phyloP scores from a whole-genome alignment of 306 rosid genomes.

The Cucurbita maxima region DNA sequence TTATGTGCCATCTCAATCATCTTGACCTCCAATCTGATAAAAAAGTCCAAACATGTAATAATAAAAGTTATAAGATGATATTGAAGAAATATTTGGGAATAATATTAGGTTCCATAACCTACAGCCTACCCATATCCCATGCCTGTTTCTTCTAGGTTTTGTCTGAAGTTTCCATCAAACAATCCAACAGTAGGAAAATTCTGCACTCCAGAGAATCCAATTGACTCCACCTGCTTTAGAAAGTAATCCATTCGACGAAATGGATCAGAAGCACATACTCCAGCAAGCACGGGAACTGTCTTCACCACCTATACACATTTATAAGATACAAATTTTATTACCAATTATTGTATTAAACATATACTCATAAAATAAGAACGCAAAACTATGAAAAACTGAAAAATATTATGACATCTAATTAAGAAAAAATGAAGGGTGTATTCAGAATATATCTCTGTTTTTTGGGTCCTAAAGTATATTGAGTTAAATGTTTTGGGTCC shows the following conservation, averaged over 20 bases:
- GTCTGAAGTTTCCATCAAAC: slow-evolving; percentile 82
- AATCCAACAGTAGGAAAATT: slow-evolving; percentile 95
- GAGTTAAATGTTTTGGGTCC: background rate
- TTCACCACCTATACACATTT: slow-evolving; percentile 48
- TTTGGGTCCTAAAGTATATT: background rate
- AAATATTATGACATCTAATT: background rate
- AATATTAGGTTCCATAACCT: slow-evolving; percentile 4
- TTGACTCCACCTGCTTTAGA: slow-evolving; percentile 74
- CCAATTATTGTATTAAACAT: background rate
- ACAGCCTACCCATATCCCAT: slow-evolving; percentile 76
- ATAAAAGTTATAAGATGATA: background rate
- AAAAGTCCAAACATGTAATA: slow-evolving; percentile 5
- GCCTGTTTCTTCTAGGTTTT: slow-evolving; percentile 92
- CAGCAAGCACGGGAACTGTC: slow-evolving; percentile 80
- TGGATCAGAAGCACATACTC: slow-evolving; percentile 88
- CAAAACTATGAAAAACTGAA: background rate
- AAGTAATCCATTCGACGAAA: slow-evolving; percentile 80
- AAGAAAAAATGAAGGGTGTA: background rate
- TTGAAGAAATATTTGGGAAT: background rate
- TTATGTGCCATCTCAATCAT: slow-evolving; percentile 76
- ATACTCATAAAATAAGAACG: background rate
- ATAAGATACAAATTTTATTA: background rate
- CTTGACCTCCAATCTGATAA: slow-evolving; percentile 72
- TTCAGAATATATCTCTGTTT: background rate
- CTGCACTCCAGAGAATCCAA: slow-evolving; percentile 86